These are phyloP conservation scores for Colletotrichum spinosum DNA, from an alignment of 2,329 filamentous ascomycete genomes.

Conservation along the genomic window DNA sequence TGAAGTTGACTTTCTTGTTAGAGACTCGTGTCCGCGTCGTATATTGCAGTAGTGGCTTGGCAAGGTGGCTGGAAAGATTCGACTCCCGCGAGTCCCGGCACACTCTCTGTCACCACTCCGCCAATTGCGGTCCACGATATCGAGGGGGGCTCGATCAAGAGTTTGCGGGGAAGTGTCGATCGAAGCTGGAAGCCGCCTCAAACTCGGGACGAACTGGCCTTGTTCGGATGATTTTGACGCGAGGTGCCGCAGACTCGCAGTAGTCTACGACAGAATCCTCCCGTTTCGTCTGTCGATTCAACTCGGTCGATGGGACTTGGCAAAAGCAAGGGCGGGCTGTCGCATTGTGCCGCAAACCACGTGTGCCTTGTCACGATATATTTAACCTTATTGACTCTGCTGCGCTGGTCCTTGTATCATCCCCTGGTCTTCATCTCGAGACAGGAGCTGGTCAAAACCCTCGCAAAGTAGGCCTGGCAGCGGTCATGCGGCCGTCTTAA, in stretches of 20 bases:
- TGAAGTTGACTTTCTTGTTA: constrained; percentile 7
- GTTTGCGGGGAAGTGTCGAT: constrained; percentile 24
- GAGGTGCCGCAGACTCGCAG: no score
- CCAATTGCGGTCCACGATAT: background rate
- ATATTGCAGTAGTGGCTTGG: constrained; percentile 27
- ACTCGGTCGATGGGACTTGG: no score
- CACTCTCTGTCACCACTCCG: constrained; percentile 11
- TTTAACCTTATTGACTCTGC: no score
- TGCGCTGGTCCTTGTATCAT: no score
- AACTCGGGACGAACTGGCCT: constrained; percentile 7
- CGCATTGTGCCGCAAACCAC: no score
- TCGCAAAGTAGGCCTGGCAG: background rate
- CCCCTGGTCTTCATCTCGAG: no score
- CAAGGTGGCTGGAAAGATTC: constrained; percentile 11
- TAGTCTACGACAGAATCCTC: no score
- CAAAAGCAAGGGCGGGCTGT: no score
- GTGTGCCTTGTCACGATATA: no score
- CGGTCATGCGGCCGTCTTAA: background rate
- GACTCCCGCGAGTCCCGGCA: constrained; percentile 16
- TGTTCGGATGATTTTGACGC: no score
- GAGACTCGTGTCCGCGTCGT: constrained; percentile 14
- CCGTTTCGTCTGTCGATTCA: no score
- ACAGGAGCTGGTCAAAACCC: background rate
- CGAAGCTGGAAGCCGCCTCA: background rate
- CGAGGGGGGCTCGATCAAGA: background rate